Evolutionary conservation across 1,284 basidiomycete species (phyloP), one percentile per base, ranked within the genome.

Genomic region (Trametes pubescens): DNA sequence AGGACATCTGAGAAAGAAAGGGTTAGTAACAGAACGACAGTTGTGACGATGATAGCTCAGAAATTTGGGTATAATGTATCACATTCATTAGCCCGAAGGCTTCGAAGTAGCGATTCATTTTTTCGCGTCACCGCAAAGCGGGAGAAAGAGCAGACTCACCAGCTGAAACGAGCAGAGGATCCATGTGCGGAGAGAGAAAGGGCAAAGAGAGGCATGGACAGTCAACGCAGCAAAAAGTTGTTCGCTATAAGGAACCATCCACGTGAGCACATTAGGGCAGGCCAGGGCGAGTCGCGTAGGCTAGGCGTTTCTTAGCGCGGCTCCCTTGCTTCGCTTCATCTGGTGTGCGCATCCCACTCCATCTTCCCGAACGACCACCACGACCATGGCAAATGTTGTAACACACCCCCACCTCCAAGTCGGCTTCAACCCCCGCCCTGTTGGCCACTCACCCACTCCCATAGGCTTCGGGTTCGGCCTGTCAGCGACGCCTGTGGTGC

Each of bases 31-130:
- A n/a, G 35, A 21, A 60, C 43, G 10, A 26, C 11, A 22, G 32
- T 38, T 14, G 43, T 26, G 46, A 49, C 32, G 59, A 65, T 49
- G 56, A 71, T 77, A 71, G 79, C 82, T 93, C 91, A 79, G 91
- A 92, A 92, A 93, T 92, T 92, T 92, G 91, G 91, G 91, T 92
- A 92, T 93, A 84, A 86, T 82, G 76, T 81, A 81, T 73, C 74
- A 73, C 66, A 75, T 80, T 92, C 91, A 92, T 85, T 18, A 88
- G 84, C 89, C 78, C 65, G 62, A 68, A 70, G 78, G 86, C 86
- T 86, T 92, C 90, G 76, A 89, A 87, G 90, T 92, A 92, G 90
- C 90, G 91, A 92, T 93, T 92, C 90, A 79, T 81, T 78, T 70
- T 77, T 78, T 84, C 75, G 91, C 89, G 81, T 92, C 90, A 84